Percentiles rank a stretch among this genome's conserved stretches.
phyloP scores from a whole-genome alignment of 2,329 filamentous ascomycete species.

The Pseudodiploospora longispora region DNA sequence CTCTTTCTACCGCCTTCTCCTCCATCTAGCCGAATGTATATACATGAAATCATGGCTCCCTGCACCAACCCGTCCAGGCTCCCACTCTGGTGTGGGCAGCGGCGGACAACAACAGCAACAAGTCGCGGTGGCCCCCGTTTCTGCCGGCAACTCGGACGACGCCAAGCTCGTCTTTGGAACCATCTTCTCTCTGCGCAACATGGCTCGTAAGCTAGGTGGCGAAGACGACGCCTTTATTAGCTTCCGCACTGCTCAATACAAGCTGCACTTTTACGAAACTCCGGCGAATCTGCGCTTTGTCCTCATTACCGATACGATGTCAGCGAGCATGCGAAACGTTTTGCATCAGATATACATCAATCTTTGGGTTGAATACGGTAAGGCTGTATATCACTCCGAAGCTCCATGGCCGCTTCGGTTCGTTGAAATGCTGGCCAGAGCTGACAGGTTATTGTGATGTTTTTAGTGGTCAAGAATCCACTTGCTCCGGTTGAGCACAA shows the following conservation, averaged over 20 bases:
- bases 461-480: slow-evolving; percentile 61
- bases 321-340: slow-evolving; percentile 85
- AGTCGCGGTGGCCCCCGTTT: background rate
- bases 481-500: slow-evolving; percentile 61
- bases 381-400: slow-evolving; percentile 15
- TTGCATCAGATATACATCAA: slow-evolving; percentile 98
- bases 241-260: slow-evolving; percentile 90
- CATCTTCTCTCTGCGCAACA: slow-evolving; percentile 91
- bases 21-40: slow-evolving; percentile 77
- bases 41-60: slow-evolving; percentile 83
- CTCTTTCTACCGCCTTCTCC: slow-evolving; percentile 10
- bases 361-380: slow-evolving; percentile 91
- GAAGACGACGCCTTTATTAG: slow-evolving; percentile 92
- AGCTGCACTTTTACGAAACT: slow-evolving; percentile 98
- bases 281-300: slow-evolving; percentile 93
- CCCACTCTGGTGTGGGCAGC: background rate
- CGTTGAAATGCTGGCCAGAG: too few species aligned
- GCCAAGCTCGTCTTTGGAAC: slow-evolving; percentile 97
- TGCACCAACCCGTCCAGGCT: slow-evolving; percentile 17
- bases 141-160: slow-evolving; percentile 56
- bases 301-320: slow-evolving; percentile 86
- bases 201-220: slow-evolving; percentile 91
- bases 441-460: background rate
- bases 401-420: too few species aligned
- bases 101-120: background rate